These are phyloP conservation scores for Vaccinium corymbosum DNA, from an alignment of 148 eudicot species.

Conservation along the genomic window DNA sequence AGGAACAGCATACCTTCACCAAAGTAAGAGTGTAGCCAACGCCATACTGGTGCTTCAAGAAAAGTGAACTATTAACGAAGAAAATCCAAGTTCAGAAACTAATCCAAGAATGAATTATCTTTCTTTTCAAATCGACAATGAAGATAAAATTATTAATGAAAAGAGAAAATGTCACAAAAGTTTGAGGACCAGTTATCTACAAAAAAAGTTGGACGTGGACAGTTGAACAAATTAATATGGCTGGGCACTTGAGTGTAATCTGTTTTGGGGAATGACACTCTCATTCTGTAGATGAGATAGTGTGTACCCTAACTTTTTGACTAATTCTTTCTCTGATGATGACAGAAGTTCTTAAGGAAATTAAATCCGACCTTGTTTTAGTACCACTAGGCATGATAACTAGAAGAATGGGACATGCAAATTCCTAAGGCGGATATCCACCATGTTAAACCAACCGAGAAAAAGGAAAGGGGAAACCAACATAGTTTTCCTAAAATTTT, in stretches of 20 bases:
- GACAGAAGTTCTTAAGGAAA: neutral
- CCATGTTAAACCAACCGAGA: too few species aligned
- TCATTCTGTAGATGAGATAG: neutral
- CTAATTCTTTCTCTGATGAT: neutral
- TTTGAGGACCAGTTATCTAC: neutral
- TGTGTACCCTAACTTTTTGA: neutral
- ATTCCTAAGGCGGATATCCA: too few species aligned
- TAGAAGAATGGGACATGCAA: neutral
- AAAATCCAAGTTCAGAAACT: slow-evolving; percentile 2
- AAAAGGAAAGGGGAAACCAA: too few species aligned
- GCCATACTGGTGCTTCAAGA: slow-evolving; percentile 94
- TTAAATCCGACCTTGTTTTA: neutral
- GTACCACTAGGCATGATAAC: neutral
- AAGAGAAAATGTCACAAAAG: neutral
- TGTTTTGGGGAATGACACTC: neutral
- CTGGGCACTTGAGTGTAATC: neutral
- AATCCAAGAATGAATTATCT: neutral
- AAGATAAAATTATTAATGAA: neutral
- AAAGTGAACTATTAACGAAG: slow-evolving; percentile 64
- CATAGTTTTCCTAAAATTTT: too few species aligned
- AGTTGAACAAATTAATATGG: neutral
- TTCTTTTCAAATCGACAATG: neutral
- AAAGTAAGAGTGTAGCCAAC: slow-evolving; percentile 98
- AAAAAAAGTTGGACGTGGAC: neutral
- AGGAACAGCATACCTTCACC: slow-evolving; percentile 62